These are phyloP conservation scores for Urostyla sp. DNA, from an alignment of 73 alveolate genomes.

Conservation along the genomic window DNA sequence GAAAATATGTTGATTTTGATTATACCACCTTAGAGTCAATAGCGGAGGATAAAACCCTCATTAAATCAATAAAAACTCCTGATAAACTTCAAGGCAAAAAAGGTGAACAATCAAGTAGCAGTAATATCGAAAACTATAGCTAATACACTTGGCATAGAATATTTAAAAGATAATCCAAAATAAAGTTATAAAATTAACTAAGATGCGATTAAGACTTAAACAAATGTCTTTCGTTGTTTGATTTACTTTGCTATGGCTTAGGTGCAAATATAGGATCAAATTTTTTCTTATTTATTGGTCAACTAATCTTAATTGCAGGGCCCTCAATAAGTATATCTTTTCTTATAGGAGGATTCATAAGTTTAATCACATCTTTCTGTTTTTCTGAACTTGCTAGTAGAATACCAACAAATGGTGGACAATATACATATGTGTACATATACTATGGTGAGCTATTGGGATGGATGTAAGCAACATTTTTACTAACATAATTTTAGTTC, in stretches of 20 bases:
- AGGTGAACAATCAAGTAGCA: background rate
- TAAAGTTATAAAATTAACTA: background rate
- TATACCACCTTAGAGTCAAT: background rate
- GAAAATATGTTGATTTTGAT: too few species aligned
- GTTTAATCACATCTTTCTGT: background rate
- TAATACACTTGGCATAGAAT: background rate
- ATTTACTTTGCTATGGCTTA: background rate
- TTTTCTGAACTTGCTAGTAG: slow-evolving; percentile 10
- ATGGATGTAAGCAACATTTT: background rate
- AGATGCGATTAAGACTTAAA: background rate
- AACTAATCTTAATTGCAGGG: background rate
- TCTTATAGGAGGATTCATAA: background rate
- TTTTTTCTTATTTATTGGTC: slow-evolving; percentile 8
- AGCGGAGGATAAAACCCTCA: background rate
- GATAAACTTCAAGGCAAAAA: background rate
- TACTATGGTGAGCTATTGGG: slow-evolving; percentile 1
- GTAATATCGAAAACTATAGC: background rate
- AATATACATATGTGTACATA: background rate
- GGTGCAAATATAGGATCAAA: slow-evolving; percentile 11
- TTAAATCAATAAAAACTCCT: background rate
- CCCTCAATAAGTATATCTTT: slow-evolving; percentile 1
- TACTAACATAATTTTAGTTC: background rate
- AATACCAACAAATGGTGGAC: slow-evolving; percentile 13
- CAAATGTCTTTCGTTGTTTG: background rate
- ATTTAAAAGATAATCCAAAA: background rate